A percentile compares a stretch with the other conserved stretches of the same genome.
Evolutionary conservation across 2,329 filamentous ascomycete species (phyloP).

Genomic region (Microcera coccophila): DNA sequence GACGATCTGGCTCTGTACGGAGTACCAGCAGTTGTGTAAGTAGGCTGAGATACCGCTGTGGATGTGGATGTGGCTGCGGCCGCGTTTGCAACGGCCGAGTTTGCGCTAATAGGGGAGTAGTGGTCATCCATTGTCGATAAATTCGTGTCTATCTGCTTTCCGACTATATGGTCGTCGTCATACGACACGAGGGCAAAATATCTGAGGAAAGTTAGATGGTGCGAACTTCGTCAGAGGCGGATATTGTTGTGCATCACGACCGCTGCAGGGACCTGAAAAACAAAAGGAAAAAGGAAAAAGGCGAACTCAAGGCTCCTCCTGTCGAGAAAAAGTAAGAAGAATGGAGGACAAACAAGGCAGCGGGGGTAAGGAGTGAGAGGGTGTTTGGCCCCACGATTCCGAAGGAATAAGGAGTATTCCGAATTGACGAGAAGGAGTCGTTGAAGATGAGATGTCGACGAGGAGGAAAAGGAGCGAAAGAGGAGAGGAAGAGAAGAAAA

Average conservation of each 20-base stretch:
- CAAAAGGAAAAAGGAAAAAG: too few relatives aligned
- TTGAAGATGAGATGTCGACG: neutral
- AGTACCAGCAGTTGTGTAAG: constrained; percentile 56
- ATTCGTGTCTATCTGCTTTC: constrained; percentile 16
- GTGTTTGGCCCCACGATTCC: too few relatives aligned
- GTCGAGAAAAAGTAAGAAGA: too few relatives aligned
- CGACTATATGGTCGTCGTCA: constrained; percentile 12
- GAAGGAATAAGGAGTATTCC: too few relatives aligned
- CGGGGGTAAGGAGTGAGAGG: too few relatives aligned
- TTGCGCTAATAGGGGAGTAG: constrained; percentile 23
- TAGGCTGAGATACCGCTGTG: constrained; percentile 33
- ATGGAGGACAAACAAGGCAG: too few relatives aligned
- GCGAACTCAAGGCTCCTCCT: too few relatives aligned
- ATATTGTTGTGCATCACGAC: too few relatives aligned
- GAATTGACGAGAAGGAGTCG: too few relatives aligned
- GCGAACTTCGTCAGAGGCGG: too few relatives aligned
- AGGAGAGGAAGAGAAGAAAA: constrained; percentile 1
- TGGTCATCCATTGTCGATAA: constrained; percentile 30
- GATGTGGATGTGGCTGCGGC: neutral
- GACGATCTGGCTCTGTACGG: constrained; percentile 48
- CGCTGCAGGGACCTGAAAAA: too few relatives aligned
- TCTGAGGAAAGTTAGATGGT: constrained; percentile 32
- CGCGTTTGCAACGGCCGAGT: constrained; percentile 17
- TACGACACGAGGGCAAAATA: constrained; percentile 11
- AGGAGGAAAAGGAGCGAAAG: constrained; percentile 2